These are phyloP conservation scores for Diospyros lotus DNA, from an alignment of 148 eudicot genomes.

Conservation along the genomic window DNA sequence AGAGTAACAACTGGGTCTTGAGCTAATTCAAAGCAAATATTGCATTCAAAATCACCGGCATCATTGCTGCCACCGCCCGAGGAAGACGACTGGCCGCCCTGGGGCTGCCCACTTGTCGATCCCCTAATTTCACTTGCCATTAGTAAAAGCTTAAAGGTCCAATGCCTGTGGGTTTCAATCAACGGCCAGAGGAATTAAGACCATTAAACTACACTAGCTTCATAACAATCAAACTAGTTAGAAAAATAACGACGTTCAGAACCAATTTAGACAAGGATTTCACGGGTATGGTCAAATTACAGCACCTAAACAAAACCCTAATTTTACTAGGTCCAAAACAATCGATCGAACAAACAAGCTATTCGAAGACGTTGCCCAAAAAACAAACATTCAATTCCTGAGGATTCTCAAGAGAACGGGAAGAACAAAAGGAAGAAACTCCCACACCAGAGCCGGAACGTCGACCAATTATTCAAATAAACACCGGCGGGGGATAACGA, in stretches of 20 bases:
- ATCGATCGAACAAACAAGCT: neutral
- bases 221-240: neutral
- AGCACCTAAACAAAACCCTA: neutral
- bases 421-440: neutral
- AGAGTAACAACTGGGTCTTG: slow-evolving; percentile 73
- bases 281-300: neutral
- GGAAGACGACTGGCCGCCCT: slow-evolving; percentile 23
- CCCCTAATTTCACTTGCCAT: slow-evolving; percentile 46
- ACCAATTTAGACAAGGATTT: neutral
- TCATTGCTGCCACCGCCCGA: slow-evolving; percentile 32
- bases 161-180: neutral
- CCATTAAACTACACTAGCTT: neutral
- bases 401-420: neutral
- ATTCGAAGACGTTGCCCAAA: no score
- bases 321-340: neutral
- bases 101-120: slow-evolving; percentile 23
- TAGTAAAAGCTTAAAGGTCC: neutral
- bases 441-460: no score
- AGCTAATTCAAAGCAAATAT: slow-evolving; percentile 77
- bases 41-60: slow-evolving; percentile 78
- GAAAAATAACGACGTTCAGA: neutral
- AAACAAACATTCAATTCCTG: neutral
- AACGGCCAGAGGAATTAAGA: neutral
- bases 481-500: no score
- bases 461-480: no score